These are phyloP conservation scores for Oehlia diaphana DNA, from an alignment of 192 early-diverging fungal species.

Conservation along the genomic window DNA sequence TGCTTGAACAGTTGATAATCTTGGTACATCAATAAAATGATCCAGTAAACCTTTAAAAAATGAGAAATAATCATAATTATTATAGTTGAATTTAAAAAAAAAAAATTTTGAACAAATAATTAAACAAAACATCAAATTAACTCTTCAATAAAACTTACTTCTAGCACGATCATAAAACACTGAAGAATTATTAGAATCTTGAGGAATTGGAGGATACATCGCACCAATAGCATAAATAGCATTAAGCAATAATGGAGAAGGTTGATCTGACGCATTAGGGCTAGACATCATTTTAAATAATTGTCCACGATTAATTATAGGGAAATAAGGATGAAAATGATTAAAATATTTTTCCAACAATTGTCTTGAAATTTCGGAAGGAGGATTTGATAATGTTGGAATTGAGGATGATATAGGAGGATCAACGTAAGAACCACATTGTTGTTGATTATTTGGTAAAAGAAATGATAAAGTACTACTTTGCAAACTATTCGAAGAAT, in stretches of 20 bases:
- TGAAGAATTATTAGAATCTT: slow-evolving; percentile 18
- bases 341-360: slow-evolving; percentile 35
- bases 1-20: slow-evolving; percentile 44
- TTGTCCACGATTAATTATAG: slow-evolving; percentile 32
- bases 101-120: no score
- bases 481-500: slow-evolving; percentile 3
- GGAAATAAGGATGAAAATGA: slow-evolving; percentile 39
- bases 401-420: slow-evolving; percentile 11
- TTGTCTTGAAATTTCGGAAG: slow-evolving; percentile 1
- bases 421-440: slow-evolving; percentile 5
- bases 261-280: slow-evolving; percentile 3
- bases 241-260: slow-evolving; percentile 46
- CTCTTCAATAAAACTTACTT: slow-evolving; percentile 15
- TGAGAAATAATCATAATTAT: no score
- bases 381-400: neutral
- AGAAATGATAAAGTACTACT: slow-evolving; percentile 10
- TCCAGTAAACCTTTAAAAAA: slow-evolving; percentile 32
- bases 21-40: slow-evolving; percentile 41
- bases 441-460: neutral
- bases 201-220: slow-evolving; percentile 26
- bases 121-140: neutral
- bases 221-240: slow-evolving; percentile 42
- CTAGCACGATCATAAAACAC: slow-evolving; percentile 23
- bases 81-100: no score
- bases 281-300: slow-evolving; percentile 32